Evolutionary conservation across 78 protist species (phyloP).

Genomic region (Pigoraptor vietnamica): DNA sequence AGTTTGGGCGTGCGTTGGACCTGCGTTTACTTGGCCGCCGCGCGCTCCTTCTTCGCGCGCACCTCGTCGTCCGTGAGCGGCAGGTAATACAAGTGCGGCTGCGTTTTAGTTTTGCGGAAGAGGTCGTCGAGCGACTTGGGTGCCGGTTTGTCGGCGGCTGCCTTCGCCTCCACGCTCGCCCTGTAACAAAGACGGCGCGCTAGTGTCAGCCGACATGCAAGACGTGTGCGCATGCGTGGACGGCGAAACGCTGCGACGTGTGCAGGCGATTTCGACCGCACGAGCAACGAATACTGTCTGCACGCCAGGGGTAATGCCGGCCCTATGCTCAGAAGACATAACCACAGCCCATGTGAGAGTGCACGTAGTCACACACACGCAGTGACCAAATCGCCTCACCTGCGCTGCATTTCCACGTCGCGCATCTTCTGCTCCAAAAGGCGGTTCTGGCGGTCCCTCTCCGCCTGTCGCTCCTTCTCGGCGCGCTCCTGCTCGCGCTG

Average conservation of each 20-base stretch:
- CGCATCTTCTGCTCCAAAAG: background rate
- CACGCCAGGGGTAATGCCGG: too few species aligned
- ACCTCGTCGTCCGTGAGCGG: background rate
- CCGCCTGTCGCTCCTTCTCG: background rate
- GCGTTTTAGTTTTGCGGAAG: background rate
- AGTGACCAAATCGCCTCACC: background rate
- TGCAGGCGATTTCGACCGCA: too few species aligned
- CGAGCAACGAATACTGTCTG: too few species aligned
- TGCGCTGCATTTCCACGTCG: background rate
- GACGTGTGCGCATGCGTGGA: background rate
- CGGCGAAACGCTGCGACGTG: too few species aligned
- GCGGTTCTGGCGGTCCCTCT: background rate
- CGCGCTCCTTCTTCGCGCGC: background rate
- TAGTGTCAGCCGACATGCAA: too few species aligned
- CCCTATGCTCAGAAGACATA: too few species aligned
- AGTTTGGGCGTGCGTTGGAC: background rate
- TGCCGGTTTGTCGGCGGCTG: background rate
- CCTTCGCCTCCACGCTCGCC: background rate
- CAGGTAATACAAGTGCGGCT: background rate
- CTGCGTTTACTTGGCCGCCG: background rate
- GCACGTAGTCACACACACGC: background rate
- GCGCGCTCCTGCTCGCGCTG: background rate
- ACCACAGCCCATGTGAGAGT: background rate
- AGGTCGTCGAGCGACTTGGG: background rate
- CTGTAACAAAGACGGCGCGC: too few species aligned